A percentile compares a stretch with the other conserved stretches of the same genome.
Evolutionary conservation across 345 rosid species (phyloP).

Genomic region (Eucalyptus regnans): DNA sequence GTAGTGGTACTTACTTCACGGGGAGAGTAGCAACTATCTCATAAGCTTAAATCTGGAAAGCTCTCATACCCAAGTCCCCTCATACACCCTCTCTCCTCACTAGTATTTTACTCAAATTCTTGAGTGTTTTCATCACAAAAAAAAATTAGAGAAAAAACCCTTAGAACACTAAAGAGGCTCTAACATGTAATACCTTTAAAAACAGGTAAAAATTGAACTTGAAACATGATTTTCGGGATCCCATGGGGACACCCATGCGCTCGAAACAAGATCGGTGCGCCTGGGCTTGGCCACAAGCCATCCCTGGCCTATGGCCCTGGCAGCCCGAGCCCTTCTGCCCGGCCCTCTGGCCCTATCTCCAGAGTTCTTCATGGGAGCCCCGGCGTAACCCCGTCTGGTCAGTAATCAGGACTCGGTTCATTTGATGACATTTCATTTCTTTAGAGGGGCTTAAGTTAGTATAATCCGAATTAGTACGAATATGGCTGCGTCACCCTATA

Average conservation of each 20-base stretch:
- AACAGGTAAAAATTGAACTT: neutral
- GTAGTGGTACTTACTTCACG: neutral
- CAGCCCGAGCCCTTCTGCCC: neutral
- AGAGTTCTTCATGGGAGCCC: neutral
- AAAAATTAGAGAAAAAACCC: neutral
- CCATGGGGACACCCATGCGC: neutral
- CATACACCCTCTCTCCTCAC: neutral
- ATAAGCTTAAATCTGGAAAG: neutral
- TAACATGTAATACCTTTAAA: neutral
- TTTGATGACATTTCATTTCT: neutral
- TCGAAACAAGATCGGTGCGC: neutral
- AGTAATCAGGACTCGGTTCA: neutral
- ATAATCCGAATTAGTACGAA: neutral
- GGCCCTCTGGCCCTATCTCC: neutral
- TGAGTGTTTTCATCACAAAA: neutral
- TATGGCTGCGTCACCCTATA: neutral
- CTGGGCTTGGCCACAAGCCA: neutral
- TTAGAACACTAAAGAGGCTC: neutral
- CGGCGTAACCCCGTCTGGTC: neutral
- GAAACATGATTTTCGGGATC: neutral
- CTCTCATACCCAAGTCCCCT: neutral
- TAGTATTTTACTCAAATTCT: neutral
- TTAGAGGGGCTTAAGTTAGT: neutral
- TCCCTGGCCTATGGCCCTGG: neutral
- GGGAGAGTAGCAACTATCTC: neutral